phyloP scores from a whole-genome alignment of 1,284 basidiomycete species.

The Apiotrichum akiyoshidainum region DNA sequence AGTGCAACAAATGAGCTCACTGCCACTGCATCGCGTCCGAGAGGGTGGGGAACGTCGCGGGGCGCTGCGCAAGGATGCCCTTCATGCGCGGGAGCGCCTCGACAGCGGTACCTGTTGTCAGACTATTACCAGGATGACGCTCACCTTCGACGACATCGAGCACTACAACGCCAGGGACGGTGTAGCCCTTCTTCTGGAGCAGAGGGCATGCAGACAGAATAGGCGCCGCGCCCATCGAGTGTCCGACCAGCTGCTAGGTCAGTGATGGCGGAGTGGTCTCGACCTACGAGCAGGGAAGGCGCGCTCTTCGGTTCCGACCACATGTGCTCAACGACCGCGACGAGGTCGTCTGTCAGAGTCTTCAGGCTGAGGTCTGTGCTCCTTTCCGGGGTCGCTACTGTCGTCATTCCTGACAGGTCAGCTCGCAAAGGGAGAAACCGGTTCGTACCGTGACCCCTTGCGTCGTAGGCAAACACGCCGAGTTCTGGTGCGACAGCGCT shows the following conservation, averaged over 20 bases:
- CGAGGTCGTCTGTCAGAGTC: conserved; percentile 67
- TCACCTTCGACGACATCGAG: conserved; percentile 94
- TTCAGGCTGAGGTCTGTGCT: conserved; percentile 68
- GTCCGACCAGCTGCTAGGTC: conserved; percentile 67
- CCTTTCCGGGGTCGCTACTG: conserved; percentile 46
- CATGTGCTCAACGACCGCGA: conserved; percentile 63
- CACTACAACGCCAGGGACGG: conserved; percentile 76
- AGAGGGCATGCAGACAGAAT: conserved; percentile 66
- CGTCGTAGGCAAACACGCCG: conserved; percentile 80
- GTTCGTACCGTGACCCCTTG: conserved; percentile 73
- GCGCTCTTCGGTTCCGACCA: conserved; percentile 64
- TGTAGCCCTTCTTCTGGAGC: conserved; percentile 66
- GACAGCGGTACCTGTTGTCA: conserved; percentile 74
- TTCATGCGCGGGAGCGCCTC: conserved; percentile 90
- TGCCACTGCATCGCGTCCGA: conserved; percentile 94
- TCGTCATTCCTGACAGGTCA: conserved; percentile 59
- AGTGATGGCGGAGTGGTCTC: no score
- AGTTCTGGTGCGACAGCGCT: conserved; percentile 65
- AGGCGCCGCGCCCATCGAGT: conserved; percentile 89
- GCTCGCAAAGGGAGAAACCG: no score
- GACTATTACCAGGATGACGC: conserved; percentile 10
- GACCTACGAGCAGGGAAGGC: conserved; percentile 70
- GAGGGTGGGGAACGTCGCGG: conserved; percentile 73
- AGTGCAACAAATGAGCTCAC: conserved; percentile 55
- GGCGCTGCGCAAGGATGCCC: conserved; percentile 76